phyloP scores from a whole-genome alignment of 495 filamentous ascomycete species.

The Margaritispora aquatica region DNA sequence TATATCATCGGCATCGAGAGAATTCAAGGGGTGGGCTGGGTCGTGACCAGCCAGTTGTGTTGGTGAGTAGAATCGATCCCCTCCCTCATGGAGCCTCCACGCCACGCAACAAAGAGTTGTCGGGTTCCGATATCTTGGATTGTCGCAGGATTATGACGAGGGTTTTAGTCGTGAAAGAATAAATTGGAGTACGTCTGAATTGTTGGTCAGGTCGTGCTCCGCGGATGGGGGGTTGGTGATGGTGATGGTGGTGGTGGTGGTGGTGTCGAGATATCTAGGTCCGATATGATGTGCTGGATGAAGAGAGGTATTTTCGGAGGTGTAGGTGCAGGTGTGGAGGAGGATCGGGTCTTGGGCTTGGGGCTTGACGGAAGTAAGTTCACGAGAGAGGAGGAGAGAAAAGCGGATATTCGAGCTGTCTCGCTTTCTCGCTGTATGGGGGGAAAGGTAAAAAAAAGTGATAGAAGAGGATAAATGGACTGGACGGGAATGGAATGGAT shows the following conservation, averaged over 20 bases:
- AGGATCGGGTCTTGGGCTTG: neutral
- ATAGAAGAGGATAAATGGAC: too few species aligned
- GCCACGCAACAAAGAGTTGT: neutral
- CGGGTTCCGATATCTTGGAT: constrained; percentile 1
- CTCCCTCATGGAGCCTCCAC: constrained; percentile 6
- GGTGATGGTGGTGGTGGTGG: neutral
- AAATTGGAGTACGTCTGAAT: too few species aligned
- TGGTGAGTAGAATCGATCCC: neutral
- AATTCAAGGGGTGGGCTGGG: neutral
- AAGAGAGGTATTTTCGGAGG: neutral
- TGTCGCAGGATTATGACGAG: too few species aligned
- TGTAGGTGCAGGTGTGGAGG: neutral
- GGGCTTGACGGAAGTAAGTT: neutral
- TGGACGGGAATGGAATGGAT: too few species aligned
- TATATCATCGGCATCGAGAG: constrained; percentile 23
- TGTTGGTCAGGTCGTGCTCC: too few species aligned
- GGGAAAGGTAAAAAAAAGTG: too few species aligned
- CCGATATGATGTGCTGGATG: too few species aligned
- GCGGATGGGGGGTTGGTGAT: neutral
- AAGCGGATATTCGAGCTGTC: too few species aligned
- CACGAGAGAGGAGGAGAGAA: neutral
- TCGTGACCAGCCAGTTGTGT: constrained; percentile 9
- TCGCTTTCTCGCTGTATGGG: too few species aligned
- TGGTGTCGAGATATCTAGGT: neutral
- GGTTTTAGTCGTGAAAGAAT: too few species aligned